phyloP scores from a whole-genome alignment of 2,329 filamentous ascomycete species.

The Aspergillus sp. region DNA sequence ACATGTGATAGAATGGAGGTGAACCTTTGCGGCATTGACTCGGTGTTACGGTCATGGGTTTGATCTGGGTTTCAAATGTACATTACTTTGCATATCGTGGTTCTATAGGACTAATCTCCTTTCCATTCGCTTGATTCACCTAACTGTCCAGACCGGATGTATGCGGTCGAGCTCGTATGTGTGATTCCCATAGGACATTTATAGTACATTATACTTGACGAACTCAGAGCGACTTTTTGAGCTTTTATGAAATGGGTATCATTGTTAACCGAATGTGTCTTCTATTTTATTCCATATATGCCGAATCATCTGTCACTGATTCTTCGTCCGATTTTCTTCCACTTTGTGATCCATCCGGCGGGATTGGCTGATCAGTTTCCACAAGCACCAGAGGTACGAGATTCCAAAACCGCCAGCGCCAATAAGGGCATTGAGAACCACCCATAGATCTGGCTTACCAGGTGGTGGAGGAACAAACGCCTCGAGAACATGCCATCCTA shows the following conservation, averaged over 20 bases:
- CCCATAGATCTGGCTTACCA: slow-evolving; percentile 89
- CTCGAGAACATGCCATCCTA: slow-evolving; percentile 77
- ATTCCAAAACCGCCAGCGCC: slow-evolving; percentile 82
- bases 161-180: not conserved
- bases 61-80: slow-evolving; percentile 14
- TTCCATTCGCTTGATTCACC: not conserved
- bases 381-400: slow-evolving; percentile 90
- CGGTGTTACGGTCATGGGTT: slow-evolving; percentile 17
- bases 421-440: slow-evolving; percentile 83
- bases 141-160: not conserved
- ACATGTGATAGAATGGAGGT: slow-evolving; percentile 3
- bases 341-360: slow-evolving; percentile 25
- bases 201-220: not conserved
- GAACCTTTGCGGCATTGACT: slow-evolving; percentile 1
- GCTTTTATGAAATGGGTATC: slow-evolving; percentile 27
- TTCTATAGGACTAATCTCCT: slow-evolving; percentile 12
- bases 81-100: slow-evolving; percentile 11
- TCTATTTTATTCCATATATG: not conserved
- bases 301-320: slow-evolving; percentile 25
- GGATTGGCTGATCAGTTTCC: slow-evolving; percentile 52
- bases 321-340: slow-evolving; percentile 34
- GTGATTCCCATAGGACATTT: not conserved
- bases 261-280: slow-evolving; percentile 12
- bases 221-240: not conserved
- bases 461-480: slow-evolving; percentile 65